phyloP scores from a whole-genome alignment of 306 rosid genomes.

The Leucaena leucocephala region DNA sequence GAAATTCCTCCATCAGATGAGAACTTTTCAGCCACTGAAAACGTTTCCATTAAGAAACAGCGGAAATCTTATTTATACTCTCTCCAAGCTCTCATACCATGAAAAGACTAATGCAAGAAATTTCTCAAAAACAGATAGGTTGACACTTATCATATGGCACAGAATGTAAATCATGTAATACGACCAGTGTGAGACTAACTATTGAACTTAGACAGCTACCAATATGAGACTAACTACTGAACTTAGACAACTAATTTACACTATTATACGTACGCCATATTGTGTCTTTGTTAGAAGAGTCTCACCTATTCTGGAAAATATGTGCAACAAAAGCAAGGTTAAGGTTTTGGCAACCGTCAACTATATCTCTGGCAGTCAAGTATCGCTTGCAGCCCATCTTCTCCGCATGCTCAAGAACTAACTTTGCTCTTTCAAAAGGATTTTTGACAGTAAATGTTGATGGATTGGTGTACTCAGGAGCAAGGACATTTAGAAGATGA shows the following conservation, averaged over 20 bases:
- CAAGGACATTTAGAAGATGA: constrained; percentile 88
- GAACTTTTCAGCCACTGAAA: too few relatives aligned
- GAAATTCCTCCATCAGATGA: constrained; percentile 3
- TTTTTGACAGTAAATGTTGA: constrained; percentile 72
- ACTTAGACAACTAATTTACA: background rate
- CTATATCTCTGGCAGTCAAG: constrained; percentile 86
- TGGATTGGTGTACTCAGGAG: constrained; percentile 83
- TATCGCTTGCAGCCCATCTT: constrained; percentile 97
- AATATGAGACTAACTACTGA: background rate
- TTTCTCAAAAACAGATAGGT: background rate
- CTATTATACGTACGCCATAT: background rate
- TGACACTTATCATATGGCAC: background rate
- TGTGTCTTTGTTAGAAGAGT: constrained; percentile 13
- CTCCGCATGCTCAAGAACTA: constrained; percentile 90
- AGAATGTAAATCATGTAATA: background rate
- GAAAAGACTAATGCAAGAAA: background rate
- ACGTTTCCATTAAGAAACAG: too few relatives aligned
- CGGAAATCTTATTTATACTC: background rate
- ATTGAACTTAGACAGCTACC: too few relatives aligned
- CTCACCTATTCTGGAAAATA: constrained; percentile 94
- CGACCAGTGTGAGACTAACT: background rate
- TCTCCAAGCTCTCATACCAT: background rate
- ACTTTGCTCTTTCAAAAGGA: constrained; percentile 80
- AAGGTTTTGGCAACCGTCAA: constrained; percentile 96
- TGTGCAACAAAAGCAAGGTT: constrained; percentile 98